A percentile compares a stretch with the other conserved stretches of the same genome.
Conservation (phyloP, 371 early-diverging fungal genomes). For the Saksenaea vasiformis region DNA sequence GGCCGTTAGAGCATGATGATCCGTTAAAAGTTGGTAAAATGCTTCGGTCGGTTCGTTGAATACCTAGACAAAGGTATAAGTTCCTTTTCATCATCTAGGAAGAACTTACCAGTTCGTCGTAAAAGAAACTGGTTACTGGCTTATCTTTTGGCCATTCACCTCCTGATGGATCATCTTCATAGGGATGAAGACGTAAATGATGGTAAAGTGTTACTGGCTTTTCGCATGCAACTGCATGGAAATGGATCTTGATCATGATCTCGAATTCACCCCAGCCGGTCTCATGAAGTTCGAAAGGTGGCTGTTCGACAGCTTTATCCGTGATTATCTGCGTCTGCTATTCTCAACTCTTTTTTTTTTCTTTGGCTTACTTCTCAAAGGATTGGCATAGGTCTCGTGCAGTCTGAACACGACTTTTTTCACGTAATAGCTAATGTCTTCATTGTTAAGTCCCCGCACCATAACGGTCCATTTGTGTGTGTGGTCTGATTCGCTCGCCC, state of each 20-base stretch:
- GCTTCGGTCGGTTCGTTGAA: constrained; percentile 89
- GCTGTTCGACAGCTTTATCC: constrained; percentile 66
- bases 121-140: constrained; percentile 73
- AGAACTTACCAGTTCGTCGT: constrained; percentile 75
- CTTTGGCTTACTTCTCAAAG: constrained; percentile 65
- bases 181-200: constrained; percentile 80
- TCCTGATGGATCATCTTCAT: constrained; percentile 66
- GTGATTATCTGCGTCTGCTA: background rate
- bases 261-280: constrained; percentile 99
- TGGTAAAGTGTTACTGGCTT: constrained; percentile 85
- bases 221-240: constrained; percentile 75
- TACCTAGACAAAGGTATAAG: constrained; percentile 50
- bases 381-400: constrained; percentile 95
- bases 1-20: constrained; percentile 49
- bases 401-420: constrained; percentile 92
- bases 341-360: background rate
- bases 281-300: constrained; percentile 93
- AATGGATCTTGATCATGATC: constrained; percentile 88
- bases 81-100: background rate
- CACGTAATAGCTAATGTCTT: constrained; percentile 84
- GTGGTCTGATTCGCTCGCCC: constrained; percentile 70
- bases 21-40: constrained; percentile 69
- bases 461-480: constrained; percentile 89
- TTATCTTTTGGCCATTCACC: constrained; percentile 75
- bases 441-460: constrained; percentile 83